Percentiles rank a stretch among this genome's conserved stretches.
Conservation (phyloP, 208 protist genomes). For the Trypanosoma avium region DNA sequence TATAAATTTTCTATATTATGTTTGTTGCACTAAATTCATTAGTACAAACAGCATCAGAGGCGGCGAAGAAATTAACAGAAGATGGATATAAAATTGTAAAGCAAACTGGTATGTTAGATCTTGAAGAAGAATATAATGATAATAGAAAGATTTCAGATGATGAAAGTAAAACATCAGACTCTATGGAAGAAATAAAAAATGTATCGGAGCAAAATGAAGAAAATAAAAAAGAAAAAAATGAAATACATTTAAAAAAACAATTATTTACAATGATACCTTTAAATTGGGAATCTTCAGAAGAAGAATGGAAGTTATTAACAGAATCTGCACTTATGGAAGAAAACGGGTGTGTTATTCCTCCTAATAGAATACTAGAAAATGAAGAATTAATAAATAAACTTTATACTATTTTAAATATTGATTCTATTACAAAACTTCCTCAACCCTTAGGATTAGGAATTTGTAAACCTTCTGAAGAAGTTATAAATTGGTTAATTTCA, state of each 20-base stretch:
- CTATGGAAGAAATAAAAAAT: neutral
- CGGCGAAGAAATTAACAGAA: conserved; percentile 38
- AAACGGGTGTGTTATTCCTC: conserved; percentile 44
- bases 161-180: neutral
- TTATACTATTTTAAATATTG: conserved; percentile 8
- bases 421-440: conserved; percentile 6
- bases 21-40: conserved; percentile 38
- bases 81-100: conserved; percentile 40
- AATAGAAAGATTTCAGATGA: neutral
- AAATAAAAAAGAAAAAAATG: neutral
- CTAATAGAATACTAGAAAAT: conserved; percentile 23
- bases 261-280: conserved; percentile 26
- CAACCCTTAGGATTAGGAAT: neutral
- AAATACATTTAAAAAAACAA: conserved; percentile 9
- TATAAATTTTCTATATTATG: conserved; percentile 29
- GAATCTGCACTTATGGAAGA: conserved; percentile 34
- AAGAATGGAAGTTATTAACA: conserved; percentile 47
- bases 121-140: conserved; percentile 35
- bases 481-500: conserved; percentile 42
- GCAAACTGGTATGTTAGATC: conserved; percentile 37
- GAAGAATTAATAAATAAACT: conserved; percentile 8
- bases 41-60: conserved; percentile 37
- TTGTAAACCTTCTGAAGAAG: conserved; percentile 31
- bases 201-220: neutral
- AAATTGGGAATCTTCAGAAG: conserved; percentile 32